phyloP scores from a whole-genome alignment of 208 protist genomes.

The Crithidia expoeki region DNA sequence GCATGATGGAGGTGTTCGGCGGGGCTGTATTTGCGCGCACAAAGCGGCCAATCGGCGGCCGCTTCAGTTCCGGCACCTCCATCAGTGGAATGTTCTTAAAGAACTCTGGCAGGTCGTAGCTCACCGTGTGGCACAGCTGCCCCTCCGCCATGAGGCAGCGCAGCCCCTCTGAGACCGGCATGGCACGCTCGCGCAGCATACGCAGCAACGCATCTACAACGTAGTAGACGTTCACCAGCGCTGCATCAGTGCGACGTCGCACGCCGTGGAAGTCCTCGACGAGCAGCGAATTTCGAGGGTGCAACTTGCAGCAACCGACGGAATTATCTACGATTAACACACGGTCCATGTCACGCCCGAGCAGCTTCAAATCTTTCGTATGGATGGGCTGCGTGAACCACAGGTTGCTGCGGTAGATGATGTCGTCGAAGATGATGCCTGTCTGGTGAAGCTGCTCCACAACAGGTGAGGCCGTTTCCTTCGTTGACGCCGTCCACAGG shows the following conservation, averaged over 20 bases:
- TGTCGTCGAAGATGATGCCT: conserved; percentile 85
- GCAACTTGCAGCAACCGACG: conserved; percentile 90
- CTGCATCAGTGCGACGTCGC: conserved; percentile 60
- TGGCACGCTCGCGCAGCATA: conserved; percentile 37
- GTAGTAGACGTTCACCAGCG: conserved; percentile 91
- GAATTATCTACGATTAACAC: conserved; percentile 93
- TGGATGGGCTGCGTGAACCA: conserved; percentile 93
- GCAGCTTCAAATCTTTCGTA: conserved; percentile 92
- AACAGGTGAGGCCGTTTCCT: conserved; percentile 84
- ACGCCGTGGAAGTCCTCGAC: conserved; percentile 89
- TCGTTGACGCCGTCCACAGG: conserved; percentile 92
- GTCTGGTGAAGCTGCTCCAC: conserved; percentile 79
- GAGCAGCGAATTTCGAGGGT: conserved; percentile 83
- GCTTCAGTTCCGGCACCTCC: conserved; percentile 79
- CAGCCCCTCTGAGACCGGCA: conserved; percentile 56
- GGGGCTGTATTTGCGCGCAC: conserved; percentile 60
- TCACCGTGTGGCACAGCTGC: conserved; percentile 66
- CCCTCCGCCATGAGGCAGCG: conserved; percentile 53
- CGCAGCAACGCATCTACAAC: conserved; percentile 76
- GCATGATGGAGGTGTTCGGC: conserved; percentile 68
- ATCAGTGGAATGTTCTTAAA: conserved; percentile 75
- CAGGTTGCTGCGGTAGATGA: conserved; percentile 84
- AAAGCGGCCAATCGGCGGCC: conserved; percentile 80
- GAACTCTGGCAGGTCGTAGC: conserved; percentile 58
- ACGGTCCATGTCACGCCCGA: conserved; percentile 89